phyloP scores from a whole-genome alignment of 2,329 filamentous ascomycete species.

The Scytalidium sp. region DNA sequence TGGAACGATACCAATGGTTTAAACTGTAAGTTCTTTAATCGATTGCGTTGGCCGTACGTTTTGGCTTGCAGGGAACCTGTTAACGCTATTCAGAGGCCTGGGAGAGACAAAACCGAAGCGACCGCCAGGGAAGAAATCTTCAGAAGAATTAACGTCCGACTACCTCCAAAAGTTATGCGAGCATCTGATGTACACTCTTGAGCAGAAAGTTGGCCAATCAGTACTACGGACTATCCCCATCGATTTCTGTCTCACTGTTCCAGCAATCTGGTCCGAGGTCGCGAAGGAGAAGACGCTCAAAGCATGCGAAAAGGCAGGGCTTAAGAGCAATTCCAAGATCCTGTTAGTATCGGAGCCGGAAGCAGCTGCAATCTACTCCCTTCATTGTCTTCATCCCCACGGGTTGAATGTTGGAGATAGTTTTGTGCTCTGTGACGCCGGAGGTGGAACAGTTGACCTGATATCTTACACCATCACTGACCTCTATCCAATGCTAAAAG shows the following conservation, averaged over 20 bases:
- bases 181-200: constrained; percentile 44
- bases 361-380: constrained; percentile 48
- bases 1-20: constrained; percentile 10
- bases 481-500: constrained; percentile 33
- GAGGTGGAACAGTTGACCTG: constrained; percentile 38
- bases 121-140: constrained; percentile 25
- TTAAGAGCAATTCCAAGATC: constrained; percentile 32
- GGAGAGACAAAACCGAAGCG: constrained; percentile 4
- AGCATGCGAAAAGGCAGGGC: constrained; percentile 38
- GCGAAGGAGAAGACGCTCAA: constrained; percentile 48
- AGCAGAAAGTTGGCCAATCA: constrained; percentile 37
- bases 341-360: constrained; percentile 50
- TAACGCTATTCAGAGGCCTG: neutral
- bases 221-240: constrained; percentile 42
- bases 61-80: neutral
- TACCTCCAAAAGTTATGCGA: constrained; percentile 45
- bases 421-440: constrained; percentile 29
- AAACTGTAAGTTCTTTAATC: constrained; percentile 6
- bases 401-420: constrained; percentile 34
- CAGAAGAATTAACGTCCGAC: constrained; percentile 40
- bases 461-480: constrained; percentile 48
- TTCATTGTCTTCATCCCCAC: constrained; percentile 40
- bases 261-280: constrained; percentile 55
- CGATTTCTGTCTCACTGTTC: constrained; percentile 55
- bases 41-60: neutral